A percentile compares a stretch with the other conserved stretches of the same genome.
These are phyloP conservation scores for Melocanna baccifera DNA, from an alignment of 176 grass and related monocot genomes.

Conservation along the genomic window DNA sequence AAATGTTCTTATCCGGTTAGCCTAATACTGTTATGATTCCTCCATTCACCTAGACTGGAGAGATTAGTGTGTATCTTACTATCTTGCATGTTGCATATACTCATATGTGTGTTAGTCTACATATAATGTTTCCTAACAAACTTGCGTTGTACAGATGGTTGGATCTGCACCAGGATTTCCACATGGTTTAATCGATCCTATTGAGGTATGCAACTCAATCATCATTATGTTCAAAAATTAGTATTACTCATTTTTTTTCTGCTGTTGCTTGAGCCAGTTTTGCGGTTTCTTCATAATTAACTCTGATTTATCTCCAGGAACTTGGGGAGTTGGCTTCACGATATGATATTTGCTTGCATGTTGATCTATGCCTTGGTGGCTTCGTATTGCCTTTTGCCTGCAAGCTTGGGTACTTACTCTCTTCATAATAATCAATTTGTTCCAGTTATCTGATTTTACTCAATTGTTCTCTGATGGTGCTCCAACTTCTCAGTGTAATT, in stretches of 20 bases:
- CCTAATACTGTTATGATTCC: background rate
- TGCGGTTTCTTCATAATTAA: background rate
- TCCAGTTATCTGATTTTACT: conserved; percentile 1
- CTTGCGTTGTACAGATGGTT: conserved; percentile 62
- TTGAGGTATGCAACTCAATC: conserved; percentile 60
- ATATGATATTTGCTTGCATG: conserved; percentile 89
- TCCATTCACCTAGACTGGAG: conserved; percentile 1
- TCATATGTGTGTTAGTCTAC: background rate
- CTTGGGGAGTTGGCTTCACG: conserved; percentile 84
- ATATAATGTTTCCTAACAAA: conserved; percentile 25
- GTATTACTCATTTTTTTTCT: background rate
- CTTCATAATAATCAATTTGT: conserved; percentile 3
- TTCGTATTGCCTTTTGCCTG: conserved; percentile 92
- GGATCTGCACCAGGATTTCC: conserved; percentile 97
- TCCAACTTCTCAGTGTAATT: background rate
- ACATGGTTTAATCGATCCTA: conserved; percentile 88
- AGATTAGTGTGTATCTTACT: background rate
- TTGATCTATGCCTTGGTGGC: conserved; percentile 97
- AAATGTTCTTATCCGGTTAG: background rate
- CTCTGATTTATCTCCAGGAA: conserved; percentile 48
- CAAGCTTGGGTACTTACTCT: conserved; percentile 81
- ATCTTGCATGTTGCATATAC: background rate
- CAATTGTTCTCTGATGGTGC: background rate
- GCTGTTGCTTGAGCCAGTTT: conserved; percentile 4
- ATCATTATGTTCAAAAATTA: conserved; percentile 1